Conservation (phyloP, 169 alveolate genomes). For the Plasmodium inui region DNA sequence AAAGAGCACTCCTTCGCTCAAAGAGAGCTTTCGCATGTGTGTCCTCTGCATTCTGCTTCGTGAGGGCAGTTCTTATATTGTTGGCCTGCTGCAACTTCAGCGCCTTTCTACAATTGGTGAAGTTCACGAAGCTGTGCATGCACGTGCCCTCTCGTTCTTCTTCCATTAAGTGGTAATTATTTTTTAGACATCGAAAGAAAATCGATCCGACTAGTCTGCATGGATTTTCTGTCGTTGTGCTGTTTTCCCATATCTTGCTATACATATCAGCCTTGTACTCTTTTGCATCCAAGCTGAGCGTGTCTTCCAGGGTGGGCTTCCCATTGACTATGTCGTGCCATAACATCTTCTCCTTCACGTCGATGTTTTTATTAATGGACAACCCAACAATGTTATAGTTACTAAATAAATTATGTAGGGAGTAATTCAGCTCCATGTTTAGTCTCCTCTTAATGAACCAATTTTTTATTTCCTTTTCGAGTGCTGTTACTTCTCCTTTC, state of each 20-base stretch:
- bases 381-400: constrained; percentile 83
- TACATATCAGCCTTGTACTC: constrained; percentile 90
- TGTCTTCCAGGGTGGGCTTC: constrained; percentile 88
- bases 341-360: constrained; percentile 79
- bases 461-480: constrained; percentile 83
- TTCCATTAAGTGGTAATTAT: constrained; percentile 75
- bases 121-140: constrained; percentile 69
- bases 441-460: constrained; percentile 86
- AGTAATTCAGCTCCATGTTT: constrained; percentile 81
- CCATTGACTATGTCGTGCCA: constrained; percentile 87
- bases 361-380: constrained; percentile 79
- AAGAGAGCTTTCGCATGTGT: constrained; percentile 76
- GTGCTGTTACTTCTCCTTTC: constrained; percentile 78
- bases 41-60: constrained; percentile 80
- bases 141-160: constrained; percentile 76
- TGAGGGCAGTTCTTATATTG: constrained; percentile 77
- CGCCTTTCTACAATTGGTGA: constrained; percentile 82
- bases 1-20: constrained; percentile 59
- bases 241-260: constrained; percentile 81
- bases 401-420: constrained; percentile 79
- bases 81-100: constrained; percentile 79
- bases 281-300: constrained; percentile 85
- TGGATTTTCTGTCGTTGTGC: constrained; percentile 87
- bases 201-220: constrained; percentile 86
- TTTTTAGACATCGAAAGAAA: constrained; percentile 83